Conservation (phyloP, 192 early-diverging fungal species). For the Umbelopsis vinacea region DNA sequence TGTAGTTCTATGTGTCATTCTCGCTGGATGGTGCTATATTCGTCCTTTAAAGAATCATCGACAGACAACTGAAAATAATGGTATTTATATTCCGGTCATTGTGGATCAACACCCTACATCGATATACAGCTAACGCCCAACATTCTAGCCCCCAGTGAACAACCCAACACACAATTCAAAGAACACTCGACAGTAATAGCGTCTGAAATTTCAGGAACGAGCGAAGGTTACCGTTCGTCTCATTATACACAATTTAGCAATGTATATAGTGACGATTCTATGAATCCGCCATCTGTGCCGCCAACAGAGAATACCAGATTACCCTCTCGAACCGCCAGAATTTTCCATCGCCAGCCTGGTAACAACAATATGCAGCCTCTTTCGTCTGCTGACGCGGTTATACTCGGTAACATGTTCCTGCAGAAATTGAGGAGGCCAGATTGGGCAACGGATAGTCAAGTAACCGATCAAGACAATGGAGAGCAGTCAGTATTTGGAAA, state of each 20-base stretch:
- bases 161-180: background rate
- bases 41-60: background rate
- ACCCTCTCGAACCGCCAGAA: background rate
- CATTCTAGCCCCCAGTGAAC: background rate
- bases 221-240: background rate
- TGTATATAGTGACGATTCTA: conserved; percentile 4
- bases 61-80: background rate
- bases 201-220: background rate
- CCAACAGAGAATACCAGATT: background rate
- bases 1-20: background rate
- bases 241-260: conserved; percentile 15
- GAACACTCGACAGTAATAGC: background rate
- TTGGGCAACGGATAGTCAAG: conserved; percentile 25
- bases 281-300: background rate
- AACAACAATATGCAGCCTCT: conserved; percentile 6
- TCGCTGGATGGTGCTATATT: background rate
- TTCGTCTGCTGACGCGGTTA: conserved; percentile 34
- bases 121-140: background rate
- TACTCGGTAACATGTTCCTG: conserved; percentile 42
- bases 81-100: background rate
- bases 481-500: conserved; percentile 10
- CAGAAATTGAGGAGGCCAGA: conserved; percentile 39
- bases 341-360: background rate
- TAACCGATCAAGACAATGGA: background rate
- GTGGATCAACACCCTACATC: background rate